Base-by-base conservation (phyloP, 2,329 filamentous ascomycete species). In the Stachybotrys chlorohalonatus region DNA sequence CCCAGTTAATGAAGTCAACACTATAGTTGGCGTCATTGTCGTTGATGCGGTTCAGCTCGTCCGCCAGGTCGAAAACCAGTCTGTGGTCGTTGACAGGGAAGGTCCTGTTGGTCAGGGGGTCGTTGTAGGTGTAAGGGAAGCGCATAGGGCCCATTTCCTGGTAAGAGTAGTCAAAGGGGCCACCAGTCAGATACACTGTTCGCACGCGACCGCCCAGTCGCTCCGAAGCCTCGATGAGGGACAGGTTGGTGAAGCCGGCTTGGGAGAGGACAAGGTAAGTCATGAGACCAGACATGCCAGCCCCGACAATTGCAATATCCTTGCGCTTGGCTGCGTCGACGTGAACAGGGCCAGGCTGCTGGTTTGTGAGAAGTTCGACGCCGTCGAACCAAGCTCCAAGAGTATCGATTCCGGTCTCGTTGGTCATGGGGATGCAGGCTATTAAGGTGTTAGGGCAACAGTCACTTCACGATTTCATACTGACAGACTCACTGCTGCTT, bases 131-230 rank as follows among this genome's bases (percentile, higher is more conserved):
- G 15, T 79, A 72, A 0, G 84, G 84, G 59, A 87, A 82, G 2
- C 83, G 72, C 83, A 87, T 86, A 0, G 83, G 81, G 0, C 84
- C 84, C 80, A 77, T 77, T 63, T 86, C 84, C 61, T 86, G 83
- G 64, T 87, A 87, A 17, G 83, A 82, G 61, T 86, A 86, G 57
- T 86, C 75, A 17, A 79, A 77, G 0, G 82, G 80, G 0, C 74
- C 80, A 5, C 77, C 80, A 3, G 77, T 76, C 2, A 87, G 74
- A 54, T 87, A 87, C 54, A 76, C 76, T 2, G 84, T 87, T 55
- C 81, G 81, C 0, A 87, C 78, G 17, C 85, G 78, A 4, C 84
- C 84, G 15, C 85, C 85, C 13, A 87, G 74, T 7, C 84, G 74
- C 46, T 80, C 66, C 6, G 76, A 78, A 0, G 81, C 80, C 64